Evolutionary conservation across 2,329 filamentous ascomycete species (phyloP).

Genomic region (Fonsecaea nubica): DNA sequence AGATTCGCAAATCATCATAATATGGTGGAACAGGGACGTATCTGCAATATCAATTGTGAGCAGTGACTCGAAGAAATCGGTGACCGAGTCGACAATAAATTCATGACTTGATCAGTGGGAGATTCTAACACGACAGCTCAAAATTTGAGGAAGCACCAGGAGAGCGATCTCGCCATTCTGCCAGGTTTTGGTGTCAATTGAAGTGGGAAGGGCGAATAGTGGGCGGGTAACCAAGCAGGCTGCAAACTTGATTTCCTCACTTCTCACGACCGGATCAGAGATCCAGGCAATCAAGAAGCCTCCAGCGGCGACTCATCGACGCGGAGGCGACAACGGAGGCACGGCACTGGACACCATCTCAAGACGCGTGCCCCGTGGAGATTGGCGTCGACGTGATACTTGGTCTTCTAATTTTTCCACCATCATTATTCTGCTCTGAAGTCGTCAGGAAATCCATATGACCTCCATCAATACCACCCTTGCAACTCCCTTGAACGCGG

Average conservation of each 20-base stretch:
- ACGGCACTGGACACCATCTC: constrained; percentile 2
- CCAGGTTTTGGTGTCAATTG: constrained; percentile 13
- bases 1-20: not conserved
- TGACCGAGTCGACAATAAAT: not conserved
- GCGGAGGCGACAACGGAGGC: constrained; percentile 9
- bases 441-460: not conserved
- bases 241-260: constrained; percentile 16
- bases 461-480: not conserved
- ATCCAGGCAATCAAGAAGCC: constrained; percentile 15
- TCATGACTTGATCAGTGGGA: not conserved
- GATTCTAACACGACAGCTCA: not conserved
- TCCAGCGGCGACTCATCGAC: constrained; percentile 8
- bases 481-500: not conserved
- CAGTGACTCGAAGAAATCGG: not conserved
- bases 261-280: constrained; percentile 7
- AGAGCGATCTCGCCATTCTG: constrained; percentile 9
- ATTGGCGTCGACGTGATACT: constrained; percentile 3
- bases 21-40: not conserved
- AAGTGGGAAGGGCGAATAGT: constrained; percentile 22
- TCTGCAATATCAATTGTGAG: not conserved
- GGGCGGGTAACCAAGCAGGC: constrained; percentile 11
- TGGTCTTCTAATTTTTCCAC: not conserved
- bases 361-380: constrained; percentile 11
- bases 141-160: not conserved
- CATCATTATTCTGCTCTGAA: not conserved